Percentiles rank a stretch among this genome's conserved stretches.
phyloP scores from a whole-genome alignment of 1,284 basidiomycete species.

The Ganoderma multipileum region DNA sequence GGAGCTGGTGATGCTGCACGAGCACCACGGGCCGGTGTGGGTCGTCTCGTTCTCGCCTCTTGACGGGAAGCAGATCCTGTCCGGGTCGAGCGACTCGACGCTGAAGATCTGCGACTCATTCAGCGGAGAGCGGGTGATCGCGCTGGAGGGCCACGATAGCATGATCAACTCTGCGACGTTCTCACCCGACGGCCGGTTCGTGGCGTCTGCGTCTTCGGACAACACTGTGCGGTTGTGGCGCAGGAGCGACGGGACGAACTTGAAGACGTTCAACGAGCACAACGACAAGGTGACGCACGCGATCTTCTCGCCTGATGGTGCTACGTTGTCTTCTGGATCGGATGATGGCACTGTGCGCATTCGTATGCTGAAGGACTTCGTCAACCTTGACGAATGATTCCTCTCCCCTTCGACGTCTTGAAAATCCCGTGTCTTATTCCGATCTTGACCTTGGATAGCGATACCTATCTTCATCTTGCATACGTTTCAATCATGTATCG shows the following conservation, averaged over 20 bases:
- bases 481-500: background rate
- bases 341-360: constrained; percentile 28
- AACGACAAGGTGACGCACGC: constrained; percentile 28
- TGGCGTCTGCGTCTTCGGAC: constrained; percentile 34
- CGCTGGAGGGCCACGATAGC: constrained; percentile 25
- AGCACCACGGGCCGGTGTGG: constrained; percentile 29
- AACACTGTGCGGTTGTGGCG: constrained; percentile 37
- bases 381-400: background rate
- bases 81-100: constrained; percentile 25
- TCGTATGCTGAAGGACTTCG: constrained; percentile 6
- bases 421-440: background rate
- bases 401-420: background rate
- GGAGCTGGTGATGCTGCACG: constrained; percentile 25
- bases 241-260: constrained; percentile 13
- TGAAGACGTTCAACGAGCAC: constrained; percentile 24
- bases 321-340: constrained; percentile 24
- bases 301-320: constrained; percentile 28
- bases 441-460: background rate
- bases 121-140: constrained; percentile 26
- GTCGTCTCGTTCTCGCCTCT: constrained; percentile 23
- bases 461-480: background rate
- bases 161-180: constrained; percentile 32
- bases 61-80: constrained; percentile 27
- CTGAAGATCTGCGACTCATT: constrained; percentile 27
- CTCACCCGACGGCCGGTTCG: constrained; percentile 31